A percentile compares a stretch with the other conserved stretches of the same genome.
These are phyloP conservation scores for Cucumis sativus DNA, from an alignment of 306 rosid genomes.

Conservation along the genomic window Cucumber_9930_V3 NC_026659.2:3120001-3120500, in stretches of 20 bases:
- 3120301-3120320: background rate
- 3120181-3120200: constrained; percentile 24
- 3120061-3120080: constrained; percentile 45
- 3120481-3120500: constrained; percentile 38
- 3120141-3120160: constrained; percentile 22
- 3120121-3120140: constrained; percentile 29
- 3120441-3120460: constrained; percentile 40
- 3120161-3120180: constrained; percentile 5
- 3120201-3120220: constrained; percentile 16
- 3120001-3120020: constrained; percentile 64
- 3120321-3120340: constrained; percentile 17
- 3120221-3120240: constrained; percentile 30
- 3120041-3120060: constrained; percentile 37
- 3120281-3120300: background rate
- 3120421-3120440: constrained; percentile 25
- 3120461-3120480: constrained; percentile 25
- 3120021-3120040: constrained; percentile 34
- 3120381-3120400: constrained; percentile 10
- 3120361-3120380: constrained; percentile 11
- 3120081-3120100: constrained; percentile 11
- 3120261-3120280: too few relatives aligned
- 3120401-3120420: constrained; percentile 38
- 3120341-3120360: constrained; percentile 32
- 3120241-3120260: background rate
- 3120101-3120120: constrained; percentile 33